A percentile compares a stretch with the other conserved stretches of the same genome.
phyloP scores from a whole-genome alignment of 192 early-diverging fungal genomes.

The Backusella tuberculispora region DNA sequence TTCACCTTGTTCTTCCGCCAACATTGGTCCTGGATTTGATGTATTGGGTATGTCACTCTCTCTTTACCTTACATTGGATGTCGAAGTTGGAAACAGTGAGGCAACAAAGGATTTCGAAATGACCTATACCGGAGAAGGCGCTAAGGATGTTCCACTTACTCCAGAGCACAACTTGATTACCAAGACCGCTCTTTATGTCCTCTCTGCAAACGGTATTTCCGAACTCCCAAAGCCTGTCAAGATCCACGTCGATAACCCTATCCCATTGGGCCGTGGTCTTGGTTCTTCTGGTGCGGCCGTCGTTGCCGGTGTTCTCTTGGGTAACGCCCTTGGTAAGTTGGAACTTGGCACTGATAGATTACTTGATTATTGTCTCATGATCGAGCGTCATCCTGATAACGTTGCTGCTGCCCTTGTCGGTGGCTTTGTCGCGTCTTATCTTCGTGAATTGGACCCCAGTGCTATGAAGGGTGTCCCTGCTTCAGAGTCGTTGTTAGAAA shows the following conservation, averaged over 20 bases:
- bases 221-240: slow-evolving; percentile 65
- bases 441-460: slow-evolving; percentile 59
- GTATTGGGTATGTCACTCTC: slow-evolving; percentile 90
- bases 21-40: slow-evolving; percentile 98
- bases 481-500: slow-evolving; percentile 49
- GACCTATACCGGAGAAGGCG: slow-evolving; percentile 69
- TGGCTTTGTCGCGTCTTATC: slow-evolving; percentile 91
- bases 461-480: slow-evolving; percentile 50
- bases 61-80: slow-evolving; percentile 79
- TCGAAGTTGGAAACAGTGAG: slow-evolving; percentile 27
- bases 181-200: slow-evolving; percentile 88
- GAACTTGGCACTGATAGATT: slow-evolving; percentile 73
- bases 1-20: slow-evolving; percentile 96
- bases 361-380: slow-evolving; percentile 89
- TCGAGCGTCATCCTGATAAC: slow-evolving; percentile 99
- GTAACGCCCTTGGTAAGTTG: slow-evolving; percentile 73
- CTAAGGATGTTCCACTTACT: slow-evolving; percentile 79
- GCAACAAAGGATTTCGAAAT: slow-evolving; percentile 42
- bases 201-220: slow-evolving; percentile 65
- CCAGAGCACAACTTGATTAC: slow-evolving; percentile 88
- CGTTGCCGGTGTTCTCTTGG: slow-evolving; percentile 89
- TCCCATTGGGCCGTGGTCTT: slow-evolving; percentile 96
- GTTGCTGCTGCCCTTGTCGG: slow-evolving; percentile 93
- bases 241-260: slow-evolving; percentile 86
- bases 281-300: slow-evolving; percentile 96